phyloP scores from a whole-genome alignment of 805 yeast species.

The Candida coleopterorum region DNA sequence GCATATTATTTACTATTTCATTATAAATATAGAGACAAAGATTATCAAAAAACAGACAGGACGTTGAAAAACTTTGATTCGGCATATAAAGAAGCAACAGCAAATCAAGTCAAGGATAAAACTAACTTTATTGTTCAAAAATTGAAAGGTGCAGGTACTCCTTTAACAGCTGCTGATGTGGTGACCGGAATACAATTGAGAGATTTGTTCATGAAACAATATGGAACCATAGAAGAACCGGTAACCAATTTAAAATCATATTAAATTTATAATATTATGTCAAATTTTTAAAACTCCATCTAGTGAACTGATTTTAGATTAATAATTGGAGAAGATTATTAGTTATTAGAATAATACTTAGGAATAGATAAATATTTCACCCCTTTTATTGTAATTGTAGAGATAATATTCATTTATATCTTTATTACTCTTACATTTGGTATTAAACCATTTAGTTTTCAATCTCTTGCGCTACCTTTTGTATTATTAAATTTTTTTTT shows the following conservation, averaged over 20 bases:
- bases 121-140: slow-evolving; percentile 6
- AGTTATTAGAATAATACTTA: too few species aligned
- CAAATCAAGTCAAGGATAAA: slow-evolving; percentile 6
- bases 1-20: slow-evolving; percentile 15
- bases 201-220: slow-evolving; percentile 12
- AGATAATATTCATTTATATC: too few species aligned
- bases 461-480: too few species aligned
- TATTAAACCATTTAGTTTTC: too few species aligned
- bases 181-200: slow-evolving; percentile 13
- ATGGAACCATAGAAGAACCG: slow-evolving; percentile 15
- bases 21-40: slow-evolving; percentile 15
- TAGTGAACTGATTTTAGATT: too few species aligned
- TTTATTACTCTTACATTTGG: too few species aligned
- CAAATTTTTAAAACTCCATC: too few species aligned
- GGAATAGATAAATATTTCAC: too few species aligned
- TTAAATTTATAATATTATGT: too few species aligned
- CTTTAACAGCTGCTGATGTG: not conserved
- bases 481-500: too few species aligned
- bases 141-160: not conserved
- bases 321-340: too few species aligned
- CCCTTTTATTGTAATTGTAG: too few species aligned
- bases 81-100: slow-evolving; percentile 11
- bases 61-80: slow-evolving; percentile 11
- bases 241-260: slow-evolving; percentile 6
- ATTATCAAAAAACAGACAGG: not conserved